A percentile compares a stretch with the other conserved stretches of the same genome.
phyloP scores from a whole-genome alignment of 202 grass and related monocot species.

The Cymbopogon flexuosus region DNA sequence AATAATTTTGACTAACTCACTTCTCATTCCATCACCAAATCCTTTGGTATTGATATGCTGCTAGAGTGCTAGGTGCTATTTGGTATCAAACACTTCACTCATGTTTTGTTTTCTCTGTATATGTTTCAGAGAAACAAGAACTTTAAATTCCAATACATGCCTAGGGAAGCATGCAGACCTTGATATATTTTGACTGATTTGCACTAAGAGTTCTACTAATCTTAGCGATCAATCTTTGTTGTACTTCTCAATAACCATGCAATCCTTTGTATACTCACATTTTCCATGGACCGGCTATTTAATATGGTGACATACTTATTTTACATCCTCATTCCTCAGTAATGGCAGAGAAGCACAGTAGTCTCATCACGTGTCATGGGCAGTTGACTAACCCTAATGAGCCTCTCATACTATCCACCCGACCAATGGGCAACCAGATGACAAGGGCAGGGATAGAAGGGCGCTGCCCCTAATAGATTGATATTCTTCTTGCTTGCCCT shows the following conservation, averaged over 20 bases:
- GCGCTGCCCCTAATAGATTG: not conserved
- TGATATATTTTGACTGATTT: not conserved
- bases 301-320: constrained; percentile 3
- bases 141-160: not conserved
- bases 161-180: constrained; percentile 2
- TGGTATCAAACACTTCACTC: not conserved
- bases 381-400: not conserved
- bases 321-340: constrained; percentile 5
- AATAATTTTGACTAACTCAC: not conserved
- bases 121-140: not conserved
- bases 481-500: not conserved
- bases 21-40: not conserved
- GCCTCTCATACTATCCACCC: not conserved
- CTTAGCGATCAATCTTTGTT: not conserved
- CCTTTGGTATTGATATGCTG: not conserved
- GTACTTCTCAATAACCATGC: not conserved
- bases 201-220: not conserved
- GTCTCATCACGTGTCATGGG: not conserved
- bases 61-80: not conserved
- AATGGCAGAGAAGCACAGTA: not conserved
- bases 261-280: not conserved
- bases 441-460: not conserved
- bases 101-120: not conserved
- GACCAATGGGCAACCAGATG: not conserved
- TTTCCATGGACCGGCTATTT: not conserved